Evolutionary conservation across 257 asterid species (phyloP).

Genomic region (Galeopsis tetrahit): DNA sequence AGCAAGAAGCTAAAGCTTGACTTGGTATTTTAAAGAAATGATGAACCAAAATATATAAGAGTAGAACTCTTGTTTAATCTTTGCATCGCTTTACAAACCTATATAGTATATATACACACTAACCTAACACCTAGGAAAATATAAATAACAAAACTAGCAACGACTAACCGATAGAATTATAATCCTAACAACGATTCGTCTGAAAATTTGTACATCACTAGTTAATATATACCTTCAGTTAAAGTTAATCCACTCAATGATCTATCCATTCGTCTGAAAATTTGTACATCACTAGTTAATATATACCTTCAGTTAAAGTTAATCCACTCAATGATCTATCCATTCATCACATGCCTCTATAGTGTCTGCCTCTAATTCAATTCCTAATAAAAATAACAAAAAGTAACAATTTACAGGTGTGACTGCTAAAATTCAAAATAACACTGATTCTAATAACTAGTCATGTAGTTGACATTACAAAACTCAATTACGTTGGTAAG

Average conservation of each 20-base stretch:
- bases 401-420: not conserved
- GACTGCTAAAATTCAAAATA: conserved; percentile 17
- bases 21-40: not conserved
- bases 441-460: no score
- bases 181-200: not conserved
- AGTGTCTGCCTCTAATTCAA: conserved; percentile 26
- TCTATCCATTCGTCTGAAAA: not conserved
- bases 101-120: not conserved
- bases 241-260: conserved; percentile 36
- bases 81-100: not conserved
- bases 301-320: conserved; percentile 17
- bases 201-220: not conserved
- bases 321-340: conserved; percentile 38
- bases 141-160: not conserved
- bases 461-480: not conserved
- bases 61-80: not conserved
- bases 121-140: not conserved
- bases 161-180: not conserved
- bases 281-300: not conserved
- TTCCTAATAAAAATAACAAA: conserved; percentile 11
- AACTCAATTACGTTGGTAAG: not conserved
- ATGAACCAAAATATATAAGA: not conserved
- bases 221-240: conserved; percentile 14
- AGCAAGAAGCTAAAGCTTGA: conserved; percentile 6
- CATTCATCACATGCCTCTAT: conserved; percentile 29